phyloP scores from a whole-genome alignment of 768 basidiomycete species.

The Hygrocybe punicea region DNA sequence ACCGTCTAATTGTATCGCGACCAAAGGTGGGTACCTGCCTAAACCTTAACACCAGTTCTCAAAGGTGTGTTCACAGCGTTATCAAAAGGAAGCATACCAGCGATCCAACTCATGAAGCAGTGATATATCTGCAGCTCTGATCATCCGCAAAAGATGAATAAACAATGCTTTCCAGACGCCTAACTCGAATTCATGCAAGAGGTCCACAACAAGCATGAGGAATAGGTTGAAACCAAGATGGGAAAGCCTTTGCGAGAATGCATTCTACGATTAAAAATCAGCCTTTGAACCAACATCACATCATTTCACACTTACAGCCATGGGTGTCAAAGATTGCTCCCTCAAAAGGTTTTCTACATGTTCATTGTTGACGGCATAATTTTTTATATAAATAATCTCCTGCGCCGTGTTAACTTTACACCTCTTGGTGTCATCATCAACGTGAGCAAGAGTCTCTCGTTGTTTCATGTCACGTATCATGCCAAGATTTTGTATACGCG shows the following conservation, averaged over 20 bases:
- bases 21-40: not conserved
- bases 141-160: conserved; percentile 17
- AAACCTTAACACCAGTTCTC: not conserved
- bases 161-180: conserved; percentile 12
- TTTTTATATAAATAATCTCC: conserved; percentile 26
- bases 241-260: conserved; percentile 15
- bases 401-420: conserved; percentile 15
- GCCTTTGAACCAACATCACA: not conserved
- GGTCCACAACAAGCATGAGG: conserved; percentile 30
- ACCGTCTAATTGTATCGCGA: conserved; percentile 12
- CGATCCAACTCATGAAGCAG: conserved; percentile 4
- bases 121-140: not conserved
- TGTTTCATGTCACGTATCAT: conserved; percentile 17
- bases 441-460: conserved; percentile 3
- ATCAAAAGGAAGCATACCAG: not conserved
- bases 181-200: conserved; percentile 30
- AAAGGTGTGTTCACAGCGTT: not conserved
- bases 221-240: conserved; percentile 21
- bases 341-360: conserved; percentile 27
- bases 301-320: conserved; percentile 15
- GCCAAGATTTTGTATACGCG: conserved; percentile 31
- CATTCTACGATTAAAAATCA: conserved; percentile 3
- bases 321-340: conserved; percentile 28
- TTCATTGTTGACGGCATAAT: conserved; percentile 23
- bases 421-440: conserved; percentile 10